Conservation (phyloP, 352 stramenopile genomes). For the Phytopythium litorale region DNA sequence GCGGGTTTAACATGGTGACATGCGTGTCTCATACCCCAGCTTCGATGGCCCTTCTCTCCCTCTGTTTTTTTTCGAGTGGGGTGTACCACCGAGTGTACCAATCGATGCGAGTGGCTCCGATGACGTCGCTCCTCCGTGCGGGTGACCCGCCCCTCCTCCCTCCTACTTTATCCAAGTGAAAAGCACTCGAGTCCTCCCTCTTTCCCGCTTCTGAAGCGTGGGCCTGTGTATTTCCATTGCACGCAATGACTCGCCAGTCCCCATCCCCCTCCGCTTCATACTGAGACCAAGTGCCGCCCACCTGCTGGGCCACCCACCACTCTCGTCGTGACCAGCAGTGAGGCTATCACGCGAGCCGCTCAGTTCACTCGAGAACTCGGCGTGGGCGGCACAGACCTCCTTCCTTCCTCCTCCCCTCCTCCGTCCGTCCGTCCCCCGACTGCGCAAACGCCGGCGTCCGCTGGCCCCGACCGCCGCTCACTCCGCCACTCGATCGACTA, state of each 20-base stretch:
- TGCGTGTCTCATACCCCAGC: not conserved
- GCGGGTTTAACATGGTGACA: not conserved
- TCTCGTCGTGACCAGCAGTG: not conserved
- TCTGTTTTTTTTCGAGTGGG: not conserved
- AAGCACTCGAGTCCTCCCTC: too few relatives aligned
- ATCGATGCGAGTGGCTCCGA: not conserved
- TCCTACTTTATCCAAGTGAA: not conserved
- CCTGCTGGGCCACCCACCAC: not conserved
- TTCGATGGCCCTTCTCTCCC: not conserved
- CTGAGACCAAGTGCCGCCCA: not conserved
- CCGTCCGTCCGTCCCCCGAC: not conserved
- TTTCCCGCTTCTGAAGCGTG: not conserved
- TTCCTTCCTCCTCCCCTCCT: not conserved
- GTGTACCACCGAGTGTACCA: not conserved
- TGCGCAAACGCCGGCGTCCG: slow-evolving; percentile 2
- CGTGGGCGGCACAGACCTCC: not conserved
- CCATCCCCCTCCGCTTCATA: not conserved
- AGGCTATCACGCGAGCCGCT: too few relatives aligned
- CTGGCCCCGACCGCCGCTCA: not conserved
- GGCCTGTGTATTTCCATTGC: not conserved
- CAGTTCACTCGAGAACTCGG: slow-evolving; percentile 2
- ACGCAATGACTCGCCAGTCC: slow-evolving; percentile 1
- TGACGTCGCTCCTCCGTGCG: not conserved
- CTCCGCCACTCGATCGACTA: slow-evolving; percentile 2
- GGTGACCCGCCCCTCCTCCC: not conserved